Conservation (phyloP, 306 rosid genomes). For the Dalbergia cultrata region DNA sequence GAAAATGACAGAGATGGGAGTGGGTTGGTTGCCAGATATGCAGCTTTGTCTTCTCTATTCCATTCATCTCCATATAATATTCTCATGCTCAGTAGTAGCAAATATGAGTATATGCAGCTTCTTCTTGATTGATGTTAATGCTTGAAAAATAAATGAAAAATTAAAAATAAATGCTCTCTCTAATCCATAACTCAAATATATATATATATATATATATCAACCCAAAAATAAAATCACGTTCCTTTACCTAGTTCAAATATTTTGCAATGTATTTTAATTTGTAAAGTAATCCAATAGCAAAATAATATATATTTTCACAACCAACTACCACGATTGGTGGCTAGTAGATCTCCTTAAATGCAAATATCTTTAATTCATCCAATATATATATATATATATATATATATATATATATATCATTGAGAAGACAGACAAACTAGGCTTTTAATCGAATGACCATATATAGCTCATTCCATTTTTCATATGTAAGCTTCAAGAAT, state of each 20-base stretch:
- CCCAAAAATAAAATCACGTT: neutral
- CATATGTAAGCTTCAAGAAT: neutral
- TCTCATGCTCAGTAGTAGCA: neutral
- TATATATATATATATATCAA: too few relatives aligned
- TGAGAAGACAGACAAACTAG: too few relatives aligned
- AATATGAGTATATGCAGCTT: neutral
- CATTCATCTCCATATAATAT: neutral
- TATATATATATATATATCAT: too few relatives aligned
- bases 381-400: too few relatives aligned
- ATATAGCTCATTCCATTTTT: neutral
- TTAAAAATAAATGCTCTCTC: neutral
- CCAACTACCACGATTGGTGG: too few relatives aligned
- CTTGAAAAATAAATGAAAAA: neutral
- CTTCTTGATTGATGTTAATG: neutral
- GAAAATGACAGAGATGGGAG: constrained; percentile 26
- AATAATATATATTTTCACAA: too few relatives aligned
- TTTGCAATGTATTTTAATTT: too few relatives aligned
- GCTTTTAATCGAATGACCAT: neutral
- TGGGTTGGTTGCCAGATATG: constrained; percentile 36
- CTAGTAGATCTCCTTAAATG: too few relatives aligned
- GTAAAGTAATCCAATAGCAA: too few relatives aligned
- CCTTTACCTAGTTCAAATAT: too few relatives aligned
- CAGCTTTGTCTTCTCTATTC: constrained; percentile 22
- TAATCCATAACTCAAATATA: neutral
- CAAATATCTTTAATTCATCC: too few relatives aligned